Conservation (phyloP, 2,329 filamentous ascomycete genomes). For the Aspergillus transmontanensis region DNA sequence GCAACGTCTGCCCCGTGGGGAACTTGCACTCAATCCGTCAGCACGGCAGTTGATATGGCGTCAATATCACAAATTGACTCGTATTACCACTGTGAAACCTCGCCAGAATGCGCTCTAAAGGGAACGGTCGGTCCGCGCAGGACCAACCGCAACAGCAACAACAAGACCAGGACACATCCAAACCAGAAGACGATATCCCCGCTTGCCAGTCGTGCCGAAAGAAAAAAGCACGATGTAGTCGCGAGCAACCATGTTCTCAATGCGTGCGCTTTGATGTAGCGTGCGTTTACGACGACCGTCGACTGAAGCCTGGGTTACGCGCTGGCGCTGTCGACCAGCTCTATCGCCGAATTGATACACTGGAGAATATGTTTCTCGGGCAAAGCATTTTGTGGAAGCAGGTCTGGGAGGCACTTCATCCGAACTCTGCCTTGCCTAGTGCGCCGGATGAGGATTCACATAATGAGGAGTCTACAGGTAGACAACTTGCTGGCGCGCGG, state of each 20-base stretch:
- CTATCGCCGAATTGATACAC: constrained; percentile 31
- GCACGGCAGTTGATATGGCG: background rate
- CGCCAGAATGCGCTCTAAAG: background rate
- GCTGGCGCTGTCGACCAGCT: constrained; percentile 38
- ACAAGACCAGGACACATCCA: background rate
- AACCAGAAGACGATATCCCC: constrained; percentile 12
- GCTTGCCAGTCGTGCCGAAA: constrained; percentile 48
- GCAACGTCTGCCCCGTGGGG: background rate
- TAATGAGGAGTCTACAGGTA: no score
- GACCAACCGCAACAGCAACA: background rate
- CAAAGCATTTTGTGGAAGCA: constrained; percentile 24
- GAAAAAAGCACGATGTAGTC: constrained; percentile 50
- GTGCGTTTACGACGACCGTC: constrained; percentile 38
- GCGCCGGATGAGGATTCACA: background rate
- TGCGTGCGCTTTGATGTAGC: constrained; percentile 37
- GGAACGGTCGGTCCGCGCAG: background rate
- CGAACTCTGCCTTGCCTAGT: background rate
- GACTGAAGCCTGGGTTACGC: constrained; percentile 33
- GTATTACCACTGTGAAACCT: background rate
- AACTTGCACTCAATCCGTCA: background rate
- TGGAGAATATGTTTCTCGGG: constrained; percentile 26
- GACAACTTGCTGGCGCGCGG: background rate
- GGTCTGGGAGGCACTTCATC: constrained; percentile 17
- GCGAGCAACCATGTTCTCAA: constrained; percentile 48
- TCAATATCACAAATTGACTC: background rate